These are phyloP conservation scores for Toxoplasma gondii DNA, from an alignment of 169 alveolate species.

Conservation along the genomic window DNA sequence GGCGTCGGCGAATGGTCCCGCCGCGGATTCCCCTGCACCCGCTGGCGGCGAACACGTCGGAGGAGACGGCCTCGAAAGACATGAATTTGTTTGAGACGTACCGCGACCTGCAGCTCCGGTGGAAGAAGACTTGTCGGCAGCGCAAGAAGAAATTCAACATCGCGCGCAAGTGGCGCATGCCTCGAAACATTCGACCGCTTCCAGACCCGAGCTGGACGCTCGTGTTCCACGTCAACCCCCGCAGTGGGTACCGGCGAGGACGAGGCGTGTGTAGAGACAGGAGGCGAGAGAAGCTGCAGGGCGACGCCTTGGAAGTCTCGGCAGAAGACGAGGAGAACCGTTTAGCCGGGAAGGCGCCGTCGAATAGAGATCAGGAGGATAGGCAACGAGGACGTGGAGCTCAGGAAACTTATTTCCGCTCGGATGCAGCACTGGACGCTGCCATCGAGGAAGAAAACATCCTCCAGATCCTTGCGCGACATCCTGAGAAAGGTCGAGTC, in stretches of 20 bases:
- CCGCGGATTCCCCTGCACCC: conserved; percentile 87
- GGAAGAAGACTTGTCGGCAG: conserved; percentile 59
- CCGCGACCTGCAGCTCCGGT: conserved; percentile 60
- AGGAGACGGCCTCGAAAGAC: conserved; percentile 30
- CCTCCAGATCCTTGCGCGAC: not conserved
- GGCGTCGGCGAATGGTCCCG: conserved; percentile 80
- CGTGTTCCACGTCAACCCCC: conserved; percentile 42
- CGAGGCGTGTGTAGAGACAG: not conserved
- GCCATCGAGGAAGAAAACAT: not conserved
- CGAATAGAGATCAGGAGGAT: not conserved
- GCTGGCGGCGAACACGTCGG: conserved; percentile 50
- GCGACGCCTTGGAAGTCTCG: not conserved
- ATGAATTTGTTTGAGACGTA: conserved; percentile 55
- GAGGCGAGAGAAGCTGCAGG: not conserved
- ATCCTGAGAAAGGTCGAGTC: not conserved
- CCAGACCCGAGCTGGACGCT: conserved; percentile 61
- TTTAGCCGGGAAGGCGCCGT: not conserved
- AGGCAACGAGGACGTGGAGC: not conserved
- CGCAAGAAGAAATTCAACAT: conserved; percentile 53
- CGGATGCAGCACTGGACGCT: no score
- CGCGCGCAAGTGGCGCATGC: conserved; percentile 63
- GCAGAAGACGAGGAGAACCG: not conserved
- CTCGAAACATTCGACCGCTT: conserved; percentile 37
- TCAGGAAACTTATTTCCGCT: no score
- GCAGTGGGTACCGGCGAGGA: not conserved